Base-by-base conservation (phyloP, 2,329 filamentous ascomycete species). In the Fusarium foetens region DNA sequence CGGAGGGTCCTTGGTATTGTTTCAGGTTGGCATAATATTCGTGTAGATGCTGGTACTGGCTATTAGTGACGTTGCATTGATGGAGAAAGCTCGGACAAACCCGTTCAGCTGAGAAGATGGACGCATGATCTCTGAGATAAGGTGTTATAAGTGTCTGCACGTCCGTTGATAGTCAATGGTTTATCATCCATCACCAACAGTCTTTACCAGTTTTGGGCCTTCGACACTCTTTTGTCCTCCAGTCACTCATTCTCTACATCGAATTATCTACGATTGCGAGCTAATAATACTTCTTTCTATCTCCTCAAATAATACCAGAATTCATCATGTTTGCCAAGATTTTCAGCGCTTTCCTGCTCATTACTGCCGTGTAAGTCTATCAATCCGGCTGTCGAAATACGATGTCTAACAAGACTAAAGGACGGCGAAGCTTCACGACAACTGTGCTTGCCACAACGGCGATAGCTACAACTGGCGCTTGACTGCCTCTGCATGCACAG, bases 391-490 rank as follows among this genome's bases (percentile, higher is more conserved):
- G 6, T 12, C 4, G 5, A 5, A 6, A 3, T 2, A 21, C 27
- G 27, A 14, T 23, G 10, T 10, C 46, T 73, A 21, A 73, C 39
- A 45, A 2, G 0, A 7, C 0, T 0, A 33, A 10, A 75, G 73
- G 4, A 58, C 73, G 16, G 73, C 73, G 2, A 58, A 69, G 0
- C 73, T 75, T 12, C 73, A 75, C 46, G 36, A 68, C 11, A 72
- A 54, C 35, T 75, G 73, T 45, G 46, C 71, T 2, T 75, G 73
- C 23, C 65, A 73, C 5, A 75, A 75, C 19, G 73, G 73, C 2
- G 68, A 76, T 3, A 71, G 61, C 31, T 72, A 72, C 27, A 75
- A 74, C 52, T 74, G 49, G 54, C 73, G 73, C 10, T 57, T 75
- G 8, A 75, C 73, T 5, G 70, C 42, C 19, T 60, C 63, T 35